Evolutionary conservation across 768 basidiomycete species (phyloP), one percentile per base, ranked within the genome.

Genomic region (Terana coerulea): DNA sequence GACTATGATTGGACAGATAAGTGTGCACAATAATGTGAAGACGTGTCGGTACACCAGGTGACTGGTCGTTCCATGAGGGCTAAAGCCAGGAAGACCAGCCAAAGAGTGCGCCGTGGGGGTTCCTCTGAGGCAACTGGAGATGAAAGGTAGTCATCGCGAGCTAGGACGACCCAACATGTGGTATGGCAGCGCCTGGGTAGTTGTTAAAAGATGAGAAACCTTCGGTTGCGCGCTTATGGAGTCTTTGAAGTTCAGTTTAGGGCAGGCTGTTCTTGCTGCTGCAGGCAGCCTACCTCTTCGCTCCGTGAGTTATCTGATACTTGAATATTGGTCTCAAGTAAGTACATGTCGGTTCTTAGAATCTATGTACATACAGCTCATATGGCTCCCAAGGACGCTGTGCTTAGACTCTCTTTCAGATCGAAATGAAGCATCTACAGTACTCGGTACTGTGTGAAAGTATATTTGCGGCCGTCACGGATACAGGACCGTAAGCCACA

Each of bases 161-260:
- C 17, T 15, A 48, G 22, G 47, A 49, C 55, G 47, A 51, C 39
- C 51, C 51, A 49, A 42, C 55, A 57, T 57, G 55, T 57, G 55
- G 55, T 56, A 49, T 44, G 26, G 45, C 41, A 48, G 47, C 30
- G 55, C 55, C 55, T 57, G 47, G 6, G 55, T 56, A 56, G 51
- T 52, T 52, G 55, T 57, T 53, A 57, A 57, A 57, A 57, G 51
- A 57, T 52, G 55, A 52, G 45, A 35, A 44, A 40, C 5, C 39
- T 8, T 19, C 5, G 15, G 9, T 5, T 9, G 21, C 21, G 39
- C 39, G 39, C 43, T 22, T 34, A 24, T 11, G 19, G 7, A 33
- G 10, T 21, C 14, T 2, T 7, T 34, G 30, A 5, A 30, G 21
- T 19, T 31, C n/a, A 5, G 46, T 47, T 47, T 47, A 47, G 46